A percentile compares a stretch with the other conserved stretches of the same genome.
phyloP scores from a whole-genome alignment of 805 yeast species.

The Hyphopichia homilentoma region DNA sequence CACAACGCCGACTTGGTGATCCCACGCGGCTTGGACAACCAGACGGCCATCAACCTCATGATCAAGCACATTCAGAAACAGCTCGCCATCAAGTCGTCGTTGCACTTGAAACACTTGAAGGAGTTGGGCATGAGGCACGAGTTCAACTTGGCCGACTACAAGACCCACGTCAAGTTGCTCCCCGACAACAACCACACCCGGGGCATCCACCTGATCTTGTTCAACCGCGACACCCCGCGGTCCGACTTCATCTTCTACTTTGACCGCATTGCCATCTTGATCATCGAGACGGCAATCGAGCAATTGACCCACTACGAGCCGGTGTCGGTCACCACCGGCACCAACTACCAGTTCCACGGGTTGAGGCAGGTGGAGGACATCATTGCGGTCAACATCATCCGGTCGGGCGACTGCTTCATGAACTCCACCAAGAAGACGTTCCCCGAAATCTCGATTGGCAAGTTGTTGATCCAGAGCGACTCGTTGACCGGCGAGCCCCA shows the following conservation, averaged over 20 bases:
- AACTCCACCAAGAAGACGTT: conserved; percentile 69
- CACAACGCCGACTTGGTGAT: conserved; percentile 78
- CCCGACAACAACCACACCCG: conserved; percentile 60
- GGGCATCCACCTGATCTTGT: conserved; percentile 69
- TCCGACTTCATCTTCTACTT: conserved; percentile 85
- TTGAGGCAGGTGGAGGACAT: conserved; percentile 49
- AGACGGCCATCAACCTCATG: conserved; percentile 73
- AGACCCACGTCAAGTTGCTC: conserved; percentile 31
- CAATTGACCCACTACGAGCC: conserved; percentile 38
- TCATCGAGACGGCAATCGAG: conserved; percentile 69
- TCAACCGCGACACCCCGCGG: conserved; percentile 51
- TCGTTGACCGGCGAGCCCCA: conserved; percentile 91
- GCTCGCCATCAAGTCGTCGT: conserved; percentile 56
- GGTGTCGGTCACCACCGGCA: conserved; percentile 24
- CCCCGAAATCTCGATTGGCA: conserved; percentile 79
- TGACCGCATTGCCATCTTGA: conserved; percentile 70
- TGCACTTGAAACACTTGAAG: conserved; percentile 64
- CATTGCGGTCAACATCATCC: conserved; percentile 72
- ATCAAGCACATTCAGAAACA: conserved; percentile 77
- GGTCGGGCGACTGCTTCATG: conserved; percentile 93
- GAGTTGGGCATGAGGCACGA: conserved; percentile 46
- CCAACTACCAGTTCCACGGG: conserved; percentile 21
- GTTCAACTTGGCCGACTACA: conserved; percentile 20
- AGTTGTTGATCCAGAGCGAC: conserved; percentile 83
- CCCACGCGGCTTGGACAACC: conserved; percentile 87